Percentiles rank a stretch among this genome's conserved stretches.
phyloP scores from a whole-genome alignment of 2,329 filamentous ascomycete species.

The Colletotrichum acutatum region DNA sequence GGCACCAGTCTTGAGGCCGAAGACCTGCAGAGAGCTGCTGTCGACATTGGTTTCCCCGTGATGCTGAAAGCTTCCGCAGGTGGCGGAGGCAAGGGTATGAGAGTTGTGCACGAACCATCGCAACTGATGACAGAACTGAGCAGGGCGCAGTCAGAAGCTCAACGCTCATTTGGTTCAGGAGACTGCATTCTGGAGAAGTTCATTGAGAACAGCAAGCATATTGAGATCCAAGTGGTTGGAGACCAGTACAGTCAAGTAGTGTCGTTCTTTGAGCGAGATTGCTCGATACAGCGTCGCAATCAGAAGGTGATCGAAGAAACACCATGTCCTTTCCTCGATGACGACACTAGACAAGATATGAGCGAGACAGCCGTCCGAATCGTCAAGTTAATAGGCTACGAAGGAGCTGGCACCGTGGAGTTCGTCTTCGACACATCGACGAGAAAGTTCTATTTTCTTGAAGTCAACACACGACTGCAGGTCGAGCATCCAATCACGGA shows the following conservation, averaged over 20 bases:
- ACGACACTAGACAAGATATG: too few relatives aligned
- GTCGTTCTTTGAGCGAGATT: conserved; percentile 54
- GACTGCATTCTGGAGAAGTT: conserved; percentile 51
- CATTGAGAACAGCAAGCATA: conserved; percentile 50
- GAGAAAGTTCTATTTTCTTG: conserved; percentile 44
- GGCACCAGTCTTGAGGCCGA: too few relatives aligned
- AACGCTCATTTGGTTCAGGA: too few relatives aligned
- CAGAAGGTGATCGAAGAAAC: conserved; percentile 59
- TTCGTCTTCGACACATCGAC: conserved; percentile 47
- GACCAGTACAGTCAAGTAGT: conserved; percentile 49
- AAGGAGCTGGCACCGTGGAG: conserved; percentile 51
- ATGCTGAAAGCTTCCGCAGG: conserved; percentile 56
- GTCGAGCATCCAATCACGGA: too few relatives aligned
- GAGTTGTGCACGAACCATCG: conserved; percentile 34
- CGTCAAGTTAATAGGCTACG: conserved; percentile 45
- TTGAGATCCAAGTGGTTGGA: conserved; percentile 59
- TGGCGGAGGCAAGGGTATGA: conserved; percentile 55
- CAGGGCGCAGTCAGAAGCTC: conserved; percentile 26
- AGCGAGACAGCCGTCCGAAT: conserved; percentile 38
- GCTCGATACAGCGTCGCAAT: conserved; percentile 56
- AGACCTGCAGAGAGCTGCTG: too few relatives aligned
- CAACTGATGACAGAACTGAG: conserved; percentile 32
- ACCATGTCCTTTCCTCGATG: conserved; percentile 28
- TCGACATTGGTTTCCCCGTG: conserved; percentile 45
- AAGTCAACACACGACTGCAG: too few relatives aligned